Evolutionary conservation across 345 rosid species (phyloP), one percentile per base, ranked within the genome.

Genomic region (Iberis pinnata): DNA sequence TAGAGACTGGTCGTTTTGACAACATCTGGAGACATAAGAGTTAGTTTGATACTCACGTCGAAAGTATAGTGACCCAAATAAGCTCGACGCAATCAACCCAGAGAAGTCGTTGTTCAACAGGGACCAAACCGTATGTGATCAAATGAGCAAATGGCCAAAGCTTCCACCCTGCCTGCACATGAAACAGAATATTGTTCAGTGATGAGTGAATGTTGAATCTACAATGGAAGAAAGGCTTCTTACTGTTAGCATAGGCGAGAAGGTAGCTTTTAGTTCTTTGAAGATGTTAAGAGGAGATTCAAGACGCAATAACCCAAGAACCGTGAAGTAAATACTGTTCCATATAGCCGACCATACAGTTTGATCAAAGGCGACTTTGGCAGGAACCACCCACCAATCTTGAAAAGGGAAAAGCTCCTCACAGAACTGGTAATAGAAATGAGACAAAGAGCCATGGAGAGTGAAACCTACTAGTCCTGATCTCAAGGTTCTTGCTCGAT

Each of bases 91-190:
- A 83, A 64, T 92, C 98, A 63, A 88, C 96, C 98, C 98, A 92
- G 8, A 88, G 93, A 53, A 92, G 96, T 43, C 98, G 70, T 78
- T 92, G 96, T 45, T 92, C 86, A 29, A 92, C 76, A 11, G 98
- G 98, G n/a, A 92, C 40, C 66, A 78, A 62, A 51, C 98, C 98
- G 29, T 92, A 84, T 12, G 98, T 92, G 52, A 88, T 59, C 61
- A 90, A 81, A 80, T 92, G 96, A 51, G 98, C 98, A 61, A 88
- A 92, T 20, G 98, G 98, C 98, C 98, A 92, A 37, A 92, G 89
- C 64, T 92, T 92, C 98, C 98, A 88, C 8, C 98, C 98, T 4
- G 98, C 98, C 98, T 92, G 81, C 61, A 60, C 2, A 60, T 24
- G 15, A 27, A 53, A 4, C 10, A 55, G 10, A 50, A 47, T 8